These are phyloP conservation scores for Pharus latifolius DNA, from an alignment of 176 grass and related monocot genomes.

Conservation along the genomic window DNA sequence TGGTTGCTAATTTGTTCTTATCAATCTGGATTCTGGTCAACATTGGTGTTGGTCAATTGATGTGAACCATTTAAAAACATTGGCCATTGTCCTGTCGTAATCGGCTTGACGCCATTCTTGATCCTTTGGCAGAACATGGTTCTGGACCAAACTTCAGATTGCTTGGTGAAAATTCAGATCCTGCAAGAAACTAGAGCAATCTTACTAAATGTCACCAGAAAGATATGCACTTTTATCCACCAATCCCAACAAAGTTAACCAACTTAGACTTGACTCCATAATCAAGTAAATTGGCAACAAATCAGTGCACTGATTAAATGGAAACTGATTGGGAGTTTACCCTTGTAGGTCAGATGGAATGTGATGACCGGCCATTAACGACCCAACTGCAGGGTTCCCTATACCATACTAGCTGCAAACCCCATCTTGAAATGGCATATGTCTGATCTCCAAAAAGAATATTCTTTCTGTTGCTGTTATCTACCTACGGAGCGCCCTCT, in stretches of 20 bases:
- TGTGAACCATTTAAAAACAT: not conserved
- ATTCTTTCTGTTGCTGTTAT: too few species aligned
- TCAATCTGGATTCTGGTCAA: not conserved
- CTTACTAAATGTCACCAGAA: too few species aligned
- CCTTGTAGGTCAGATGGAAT: not conserved
- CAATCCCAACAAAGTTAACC: too few species aligned
- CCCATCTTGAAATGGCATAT: too few species aligned
- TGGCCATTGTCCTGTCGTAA: not conserved
- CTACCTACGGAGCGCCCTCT: too few species aligned
- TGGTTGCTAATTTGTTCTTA: not conserved
- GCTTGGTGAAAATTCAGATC: not conserved
- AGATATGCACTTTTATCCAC: too few species aligned
- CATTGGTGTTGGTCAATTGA: not conserved
- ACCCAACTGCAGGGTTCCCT: too few species aligned
- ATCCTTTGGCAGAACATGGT: not conserved
- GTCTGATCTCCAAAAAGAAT: too few species aligned
- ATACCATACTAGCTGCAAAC: too few species aligned
- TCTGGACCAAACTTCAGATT: not conserved
- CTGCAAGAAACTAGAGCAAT: conserved; percentile 2
- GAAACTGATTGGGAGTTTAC: not conserved
- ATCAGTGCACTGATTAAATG: not conserved
- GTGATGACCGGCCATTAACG: too few species aligned
- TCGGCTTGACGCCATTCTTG: too few species aligned
- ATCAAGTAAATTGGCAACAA: not conserved
- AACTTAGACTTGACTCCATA: not conserved